These are phyloP conservation scores for Mycena filopes DNA, from an alignment of 768 basidiomycete species.

Conservation along the genomic window DNA sequence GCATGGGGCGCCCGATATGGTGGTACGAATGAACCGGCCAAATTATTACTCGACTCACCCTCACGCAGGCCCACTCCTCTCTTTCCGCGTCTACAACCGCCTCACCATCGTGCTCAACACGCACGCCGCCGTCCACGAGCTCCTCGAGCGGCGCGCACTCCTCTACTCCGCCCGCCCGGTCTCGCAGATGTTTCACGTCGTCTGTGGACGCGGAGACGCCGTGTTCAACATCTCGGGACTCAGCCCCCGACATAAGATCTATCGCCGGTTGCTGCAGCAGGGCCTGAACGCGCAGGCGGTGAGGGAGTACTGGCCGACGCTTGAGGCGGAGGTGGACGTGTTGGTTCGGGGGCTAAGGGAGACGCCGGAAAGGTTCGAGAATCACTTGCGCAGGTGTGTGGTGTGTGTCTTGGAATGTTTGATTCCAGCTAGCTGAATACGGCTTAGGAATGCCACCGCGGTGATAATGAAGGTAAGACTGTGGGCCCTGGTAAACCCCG, in stretches of 20 bases:
- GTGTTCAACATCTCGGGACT: constrained; percentile 32
- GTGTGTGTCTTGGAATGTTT: constrained; percentile 55
- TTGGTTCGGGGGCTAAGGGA: constrained; percentile 47
- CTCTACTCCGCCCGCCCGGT: constrained; percentile 68
- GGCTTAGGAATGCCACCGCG: constrained; percentile 49
- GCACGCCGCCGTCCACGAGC: constrained; percentile 52
- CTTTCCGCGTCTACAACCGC: constrained; percentile 57
- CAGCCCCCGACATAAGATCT: constrained; percentile 49
- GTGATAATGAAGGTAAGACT: constrained; percentile 51
- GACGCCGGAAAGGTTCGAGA: constrained; percentile 44
- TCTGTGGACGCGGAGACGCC: constrained; percentile 52
- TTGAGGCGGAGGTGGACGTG: constrained; percentile 47
- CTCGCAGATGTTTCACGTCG: constrained; percentile 54
- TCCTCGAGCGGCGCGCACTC: constrained; percentile 61
- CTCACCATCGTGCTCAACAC: constrained; percentile 62
- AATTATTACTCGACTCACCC: neutral
- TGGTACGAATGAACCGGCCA: constrained; percentile 25
- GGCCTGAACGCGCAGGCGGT: constrained; percentile 50
- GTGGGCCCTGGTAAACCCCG: no score
- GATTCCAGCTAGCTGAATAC: no score
- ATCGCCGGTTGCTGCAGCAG: constrained; percentile 52
- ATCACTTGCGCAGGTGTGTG: constrained; percentile 52
- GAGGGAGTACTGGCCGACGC: constrained; percentile 45
- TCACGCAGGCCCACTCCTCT: constrained; percentile 55
- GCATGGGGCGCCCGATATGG: constrained; percentile 37